Conservation (phyloP, 176 grass and related monocot species). For the Hsuehochloa calcarea region DNA sequence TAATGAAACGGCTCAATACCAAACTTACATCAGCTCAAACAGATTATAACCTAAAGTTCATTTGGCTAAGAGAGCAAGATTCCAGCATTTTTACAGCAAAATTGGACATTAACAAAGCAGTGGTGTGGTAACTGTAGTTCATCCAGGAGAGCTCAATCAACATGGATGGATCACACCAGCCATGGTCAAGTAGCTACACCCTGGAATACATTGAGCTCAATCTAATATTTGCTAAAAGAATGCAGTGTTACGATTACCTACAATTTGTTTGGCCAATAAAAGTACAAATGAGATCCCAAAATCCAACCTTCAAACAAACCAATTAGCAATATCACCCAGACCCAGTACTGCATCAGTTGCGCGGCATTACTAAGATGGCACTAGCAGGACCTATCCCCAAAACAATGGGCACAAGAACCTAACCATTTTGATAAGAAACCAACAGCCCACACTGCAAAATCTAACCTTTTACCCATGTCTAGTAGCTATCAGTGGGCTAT, state of each 20-base stretch:
- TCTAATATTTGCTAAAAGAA: background rate
- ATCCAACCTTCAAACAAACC: background rate
- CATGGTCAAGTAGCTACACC: background rate
- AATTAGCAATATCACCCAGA: background rate
- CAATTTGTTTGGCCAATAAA: background rate
- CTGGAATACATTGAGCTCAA: background rate
- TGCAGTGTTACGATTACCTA: background rate
- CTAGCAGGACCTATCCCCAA: background rate
- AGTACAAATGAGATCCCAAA: background rate
- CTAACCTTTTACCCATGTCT: background rate
- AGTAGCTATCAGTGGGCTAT: too few species aligned
- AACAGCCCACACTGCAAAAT: background rate
- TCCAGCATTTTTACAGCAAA: background rate
- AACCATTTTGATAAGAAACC: background rate
- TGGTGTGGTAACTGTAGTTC: background rate
- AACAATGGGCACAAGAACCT: background rate
- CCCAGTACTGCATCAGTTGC: background rate
- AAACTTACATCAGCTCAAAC: background rate
- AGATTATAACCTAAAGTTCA: background rate
- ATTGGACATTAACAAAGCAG: background rate
- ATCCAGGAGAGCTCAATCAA: background rate
- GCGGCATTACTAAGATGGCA: background rate
- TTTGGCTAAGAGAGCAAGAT: background rate
- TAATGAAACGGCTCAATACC: background rate
- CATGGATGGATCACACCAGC: background rate